phyloP scores from a whole-genome alignment of 441 rosid species.

The Brassica hybrid region DNA sequence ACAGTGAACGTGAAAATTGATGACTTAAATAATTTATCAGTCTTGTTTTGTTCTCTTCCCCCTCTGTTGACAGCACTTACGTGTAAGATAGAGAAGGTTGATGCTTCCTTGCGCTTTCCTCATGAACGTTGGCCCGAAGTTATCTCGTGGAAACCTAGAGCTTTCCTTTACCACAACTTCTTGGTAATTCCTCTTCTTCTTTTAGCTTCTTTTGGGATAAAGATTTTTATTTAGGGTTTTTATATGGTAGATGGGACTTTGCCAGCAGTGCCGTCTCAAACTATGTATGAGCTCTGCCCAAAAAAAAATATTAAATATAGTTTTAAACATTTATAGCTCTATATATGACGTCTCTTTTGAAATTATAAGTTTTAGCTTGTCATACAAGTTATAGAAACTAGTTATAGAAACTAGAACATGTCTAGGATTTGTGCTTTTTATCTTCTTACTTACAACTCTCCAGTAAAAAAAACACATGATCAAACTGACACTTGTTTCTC shows the following conservation, averaged over 20 bases:
- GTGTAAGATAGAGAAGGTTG: neutral
- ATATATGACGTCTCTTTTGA: no score
- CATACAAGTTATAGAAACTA: neutral
- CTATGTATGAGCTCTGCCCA: no score
- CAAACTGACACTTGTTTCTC: neutral
- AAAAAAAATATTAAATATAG: no score
- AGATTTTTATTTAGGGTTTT: neutral
- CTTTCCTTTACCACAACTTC: constrained; percentile 4
- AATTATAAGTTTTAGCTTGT: neutral
- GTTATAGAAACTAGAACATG: neutral
- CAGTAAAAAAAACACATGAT: neutral
- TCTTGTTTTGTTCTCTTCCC: neutral
- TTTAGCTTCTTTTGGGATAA: neutral
- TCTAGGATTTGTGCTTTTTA: neutral
- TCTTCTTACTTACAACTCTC: neutral
- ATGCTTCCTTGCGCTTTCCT: constrained; percentile 5
- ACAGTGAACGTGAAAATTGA: neutral
- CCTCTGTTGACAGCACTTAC: constrained; percentile 1
- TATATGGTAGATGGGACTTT: neutral
- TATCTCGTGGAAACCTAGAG: neutral
- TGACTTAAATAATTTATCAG: neutral
- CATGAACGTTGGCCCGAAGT: neutral
- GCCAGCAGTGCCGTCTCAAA: neutral
- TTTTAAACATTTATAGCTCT: no score
- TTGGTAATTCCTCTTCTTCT: neutral